A percentile compares a stretch with the other conserved stretches of the same genome.
Evolutionary conservation across 441 rosid genomes (phyloP).

Genomic region (Macaranga tanarius): DNA sequence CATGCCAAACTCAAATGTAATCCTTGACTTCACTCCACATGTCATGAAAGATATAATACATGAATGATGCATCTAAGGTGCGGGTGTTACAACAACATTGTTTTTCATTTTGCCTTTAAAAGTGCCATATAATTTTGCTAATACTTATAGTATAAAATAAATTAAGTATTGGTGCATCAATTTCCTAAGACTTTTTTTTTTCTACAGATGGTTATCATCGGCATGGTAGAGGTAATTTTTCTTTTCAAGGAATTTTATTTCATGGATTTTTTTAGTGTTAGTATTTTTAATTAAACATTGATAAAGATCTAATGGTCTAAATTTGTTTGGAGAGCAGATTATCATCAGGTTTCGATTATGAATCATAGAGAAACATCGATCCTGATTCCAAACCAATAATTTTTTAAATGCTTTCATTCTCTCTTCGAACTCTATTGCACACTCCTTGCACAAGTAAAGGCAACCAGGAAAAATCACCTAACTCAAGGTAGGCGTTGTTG

Average conservation of each 20-base stretch:
- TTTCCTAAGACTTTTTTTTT: slow-evolving; percentile 17
- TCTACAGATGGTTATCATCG: slow-evolving; percentile 58
- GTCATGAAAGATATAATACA: too few relatives aligned
- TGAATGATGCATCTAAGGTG: too few relatives aligned
- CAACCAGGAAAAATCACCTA: too few relatives aligned
- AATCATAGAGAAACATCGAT: slow-evolving; percentile 73
- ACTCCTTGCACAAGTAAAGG: too few relatives aligned
- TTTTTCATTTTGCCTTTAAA: not conserved
- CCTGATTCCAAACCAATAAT: slow-evolving; percentile 81
- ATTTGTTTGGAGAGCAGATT: slow-evolving; percentile 46
- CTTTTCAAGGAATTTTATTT: not conserved
- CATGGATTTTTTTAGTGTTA: not conserved
- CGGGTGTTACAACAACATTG: too few relatives aligned
- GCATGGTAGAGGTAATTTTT: slow-evolving; percentile 54
- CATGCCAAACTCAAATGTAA: too few relatives aligned
- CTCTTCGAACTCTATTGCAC: too few relatives aligned
- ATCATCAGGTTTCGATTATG: slow-evolving; percentile 64
- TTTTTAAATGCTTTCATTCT: not conserved
- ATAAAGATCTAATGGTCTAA: slow-evolving; percentile 4
- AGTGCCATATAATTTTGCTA: not conserved
- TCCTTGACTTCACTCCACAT: too few relatives aligned
- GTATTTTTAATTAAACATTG: not conserved
- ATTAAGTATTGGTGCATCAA: not conserved
- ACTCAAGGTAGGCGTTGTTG: too few relatives aligned
- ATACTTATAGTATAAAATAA: not conserved